A percentile compares a stretch with the other conserved stretches of the same genome.
phyloP scores from a whole-genome alignment of 306 rosid species.

The Inga oerstediana region DNA sequence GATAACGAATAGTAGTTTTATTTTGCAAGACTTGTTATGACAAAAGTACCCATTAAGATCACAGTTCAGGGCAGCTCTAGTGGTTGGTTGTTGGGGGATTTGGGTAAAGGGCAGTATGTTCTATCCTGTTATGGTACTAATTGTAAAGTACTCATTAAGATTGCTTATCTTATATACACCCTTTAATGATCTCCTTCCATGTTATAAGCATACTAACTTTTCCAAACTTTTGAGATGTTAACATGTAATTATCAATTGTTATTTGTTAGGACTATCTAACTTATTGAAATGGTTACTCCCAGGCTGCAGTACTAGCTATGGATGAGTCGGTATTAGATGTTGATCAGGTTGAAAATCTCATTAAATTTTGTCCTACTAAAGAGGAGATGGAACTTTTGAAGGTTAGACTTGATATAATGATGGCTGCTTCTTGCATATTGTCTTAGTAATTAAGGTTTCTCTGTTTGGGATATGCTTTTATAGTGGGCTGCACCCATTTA shows the following conservation, averaged over 20 bases:
- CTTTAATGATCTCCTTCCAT: slow-evolving; percentile 4
- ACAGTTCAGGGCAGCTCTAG: neutral
- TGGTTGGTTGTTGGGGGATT: neutral
- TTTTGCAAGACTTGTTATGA: slow-evolving; percentile 25
- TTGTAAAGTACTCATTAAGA: neutral
- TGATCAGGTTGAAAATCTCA: slow-evolving; percentile 96
- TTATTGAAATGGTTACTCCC: slow-evolving; percentile 35
- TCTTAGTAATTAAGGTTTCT: slow-evolving; percentile 25
- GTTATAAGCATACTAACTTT: neutral
- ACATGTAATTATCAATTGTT: slow-evolving; percentile 15
- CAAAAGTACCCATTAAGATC: neutral
- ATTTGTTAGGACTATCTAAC: slow-evolving; percentile 7
- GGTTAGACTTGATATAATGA: slow-evolving; percentile 52
- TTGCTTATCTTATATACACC: neutral
- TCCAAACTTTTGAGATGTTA: slow-evolving; percentile 11
- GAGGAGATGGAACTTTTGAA: slow-evolving; percentile 92
- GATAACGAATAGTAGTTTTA: neutral
- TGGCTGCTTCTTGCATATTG: slow-evolving; percentile 27
- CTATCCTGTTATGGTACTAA: neutral
- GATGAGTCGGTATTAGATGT: slow-evolving; percentile 81
- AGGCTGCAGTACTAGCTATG: slow-evolving; percentile 94
- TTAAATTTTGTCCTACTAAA: slow-evolving; percentile 93
- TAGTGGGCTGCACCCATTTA: slow-evolving; percentile 23
- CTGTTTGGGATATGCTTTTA: slow-evolving; percentile 20
- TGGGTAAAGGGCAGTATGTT: neutral